Percentiles rank a stretch among this genome's conserved stretches.
Conservation (phyloP, 495 filamentous ascomycete genomes). For the Glarea lozoyensis region DNA sequence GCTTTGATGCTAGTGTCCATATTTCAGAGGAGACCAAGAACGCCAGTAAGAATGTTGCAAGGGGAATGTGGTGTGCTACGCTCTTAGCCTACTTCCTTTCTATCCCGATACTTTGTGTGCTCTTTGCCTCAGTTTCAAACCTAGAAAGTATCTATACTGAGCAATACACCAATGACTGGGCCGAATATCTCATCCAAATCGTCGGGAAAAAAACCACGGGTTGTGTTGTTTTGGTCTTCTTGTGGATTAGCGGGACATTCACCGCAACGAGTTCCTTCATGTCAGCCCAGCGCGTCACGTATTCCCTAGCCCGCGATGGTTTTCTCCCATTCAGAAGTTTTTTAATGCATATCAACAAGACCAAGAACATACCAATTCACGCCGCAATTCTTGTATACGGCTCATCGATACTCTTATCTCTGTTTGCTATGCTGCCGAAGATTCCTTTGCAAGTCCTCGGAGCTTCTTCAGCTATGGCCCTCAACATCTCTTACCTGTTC, state of each 20-base stretch:
- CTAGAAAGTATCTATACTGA: slow-evolving; percentile 22
- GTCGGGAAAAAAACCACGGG: slow-evolving; percentile 22
- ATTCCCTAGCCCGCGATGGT: slow-evolving; percentile 26
- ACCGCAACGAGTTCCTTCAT: slow-evolving; percentile 25
- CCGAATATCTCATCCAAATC: slow-evolving; percentile 27
- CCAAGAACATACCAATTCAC: slow-evolving; percentile 24
- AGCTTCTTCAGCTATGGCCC: slow-evolving; percentile 25
- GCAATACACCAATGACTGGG: slow-evolving; percentile 26
- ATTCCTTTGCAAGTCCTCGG: slow-evolving; percentile 28
- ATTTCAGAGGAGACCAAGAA: slow-evolving; percentile 40
- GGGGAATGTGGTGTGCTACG: slow-evolving; percentile 29
- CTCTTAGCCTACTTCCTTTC: slow-evolving; percentile 24
- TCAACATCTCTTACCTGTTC: slow-evolving; percentile 26
- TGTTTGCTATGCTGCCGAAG: slow-evolving; percentile 25
- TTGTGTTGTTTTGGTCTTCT: slow-evolving; percentile 22
- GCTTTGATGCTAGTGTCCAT: slow-evolving; percentile 40
- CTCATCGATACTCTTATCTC: slow-evolving; percentile 21
- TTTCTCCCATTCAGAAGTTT: slow-evolving; percentile 23
- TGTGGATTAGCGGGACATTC: slow-evolving; percentile 25
- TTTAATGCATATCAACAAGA: slow-evolving; percentile 16
- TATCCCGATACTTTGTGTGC: slow-evolving; percentile 24
- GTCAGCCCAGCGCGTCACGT: slow-evolving; percentile 28
- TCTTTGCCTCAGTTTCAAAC: slow-evolving; percentile 26
- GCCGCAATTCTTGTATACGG: slow-evolving; percentile 22
- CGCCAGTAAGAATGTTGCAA: slow-evolving; percentile 25